phyloP scores from a whole-genome alignment of 2,329 filamentous ascomycete species.

The Venturia oleaginea region DNA sequence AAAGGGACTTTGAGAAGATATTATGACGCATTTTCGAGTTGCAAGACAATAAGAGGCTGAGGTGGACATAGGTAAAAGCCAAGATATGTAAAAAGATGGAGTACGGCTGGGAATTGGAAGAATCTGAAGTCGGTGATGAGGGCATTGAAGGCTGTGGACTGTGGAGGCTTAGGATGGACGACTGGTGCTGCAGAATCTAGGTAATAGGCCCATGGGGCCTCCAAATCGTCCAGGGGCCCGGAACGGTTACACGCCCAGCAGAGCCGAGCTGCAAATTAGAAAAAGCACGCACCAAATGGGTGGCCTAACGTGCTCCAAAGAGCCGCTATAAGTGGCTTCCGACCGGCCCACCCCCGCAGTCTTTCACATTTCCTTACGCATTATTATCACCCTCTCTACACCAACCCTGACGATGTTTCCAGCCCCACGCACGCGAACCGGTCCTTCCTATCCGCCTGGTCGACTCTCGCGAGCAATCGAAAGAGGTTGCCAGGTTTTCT shows the following conservation, averaged over 20 bases:
- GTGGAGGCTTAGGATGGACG: not conserved
- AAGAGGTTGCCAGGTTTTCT: not conserved
- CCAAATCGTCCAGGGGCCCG: not conserved
- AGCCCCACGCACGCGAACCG: not conserved
- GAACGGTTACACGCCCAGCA: not conserved
- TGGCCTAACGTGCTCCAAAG: not conserved
- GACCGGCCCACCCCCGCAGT: not conserved
- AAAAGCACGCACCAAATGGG: not conserved
- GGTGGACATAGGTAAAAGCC: not conserved
- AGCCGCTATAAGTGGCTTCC: not conserved
- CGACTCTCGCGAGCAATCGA: not conserved
- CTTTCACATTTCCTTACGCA: not conserved
- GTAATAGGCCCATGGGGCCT: not conserved
- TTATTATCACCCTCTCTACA: not conserved
- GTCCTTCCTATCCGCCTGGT: not conserved
- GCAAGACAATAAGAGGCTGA: not conserved
- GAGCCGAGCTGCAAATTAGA: not conserved
- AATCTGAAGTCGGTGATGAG: not conserved
- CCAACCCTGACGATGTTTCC: not conserved
- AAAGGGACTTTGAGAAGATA: not conserved
- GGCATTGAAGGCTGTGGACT: not conserved
- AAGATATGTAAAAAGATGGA: not conserved
- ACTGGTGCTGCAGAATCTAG: not conserved
- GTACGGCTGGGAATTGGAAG: not conserved
- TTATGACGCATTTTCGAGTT: not conserved